Percentiles rank a stretch among this genome's conserved stretches.
Conservation (phyloP, 805 yeast genomes). For the Teunomyces funiuensis region DNA sequence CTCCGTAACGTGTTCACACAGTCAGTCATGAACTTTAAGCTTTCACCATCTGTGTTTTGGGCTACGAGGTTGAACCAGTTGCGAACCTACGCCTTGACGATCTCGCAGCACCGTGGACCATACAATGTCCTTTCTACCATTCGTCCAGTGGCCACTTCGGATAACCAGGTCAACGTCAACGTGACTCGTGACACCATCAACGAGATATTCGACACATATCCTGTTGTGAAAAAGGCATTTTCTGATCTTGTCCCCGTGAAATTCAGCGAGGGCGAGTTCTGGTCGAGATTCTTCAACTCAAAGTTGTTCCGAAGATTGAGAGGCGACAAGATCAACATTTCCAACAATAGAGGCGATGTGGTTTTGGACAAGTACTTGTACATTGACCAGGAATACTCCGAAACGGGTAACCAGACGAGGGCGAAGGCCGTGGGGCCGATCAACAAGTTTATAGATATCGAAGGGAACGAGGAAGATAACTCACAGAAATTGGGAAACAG, state of each 20-base stretch:
- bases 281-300: conserved; percentile 94
- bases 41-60: conserved; percentile 88
- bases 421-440: conserved; percentile 30
- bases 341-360: conserved; percentile 78
- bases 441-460: conserved; percentile 71
- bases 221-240: conserved; percentile 85
- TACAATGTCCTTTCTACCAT: conserved; percentile 92
- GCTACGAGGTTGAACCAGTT: conserved; percentile 72
- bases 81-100: conserved; percentile 81
- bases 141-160: conserved; percentile 89
- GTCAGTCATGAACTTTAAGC: conserved; percentile 74
- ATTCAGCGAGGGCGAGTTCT: conserved; percentile 85
- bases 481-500: conserved; percentile 72
- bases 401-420: conserved; percentile 26
- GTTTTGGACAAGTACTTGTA: conserved; percentile 81
- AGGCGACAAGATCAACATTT: conserved; percentile 76
- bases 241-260: conserved; percentile 83
- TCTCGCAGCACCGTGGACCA: conserved; percentile 85
- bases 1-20: conserved; percentile 80
- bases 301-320: conserved; percentile 81
- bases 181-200: conserved; percentile 88
- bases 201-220: conserved; percentile 89
- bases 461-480: conserved; percentile 80
- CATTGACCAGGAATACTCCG: conserved; percentile 57
- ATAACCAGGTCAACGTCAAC: conserved; percentile 89